Evolutionary conservation across 2,329 filamentous ascomycete genomes (phyloP).

Genomic region (Monilinia fructigena): DNA sequence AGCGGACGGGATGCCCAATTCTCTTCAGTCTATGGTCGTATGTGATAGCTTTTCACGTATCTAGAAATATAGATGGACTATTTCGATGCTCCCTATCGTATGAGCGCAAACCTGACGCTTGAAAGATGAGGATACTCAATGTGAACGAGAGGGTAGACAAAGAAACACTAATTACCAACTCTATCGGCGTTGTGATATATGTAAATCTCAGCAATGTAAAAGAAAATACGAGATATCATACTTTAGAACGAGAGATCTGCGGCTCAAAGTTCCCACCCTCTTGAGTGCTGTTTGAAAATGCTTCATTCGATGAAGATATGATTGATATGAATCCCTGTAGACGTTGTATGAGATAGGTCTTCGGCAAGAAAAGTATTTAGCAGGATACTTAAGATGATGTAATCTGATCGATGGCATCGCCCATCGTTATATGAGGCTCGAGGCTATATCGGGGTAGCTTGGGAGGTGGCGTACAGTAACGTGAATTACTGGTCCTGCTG

Average conservation of each 20-base stretch:
- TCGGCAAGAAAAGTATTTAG: neutral
- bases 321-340: neutral
- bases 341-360: neutral
- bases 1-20: too few species aligned
- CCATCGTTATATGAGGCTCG: neutral
- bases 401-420: neutral
- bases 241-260: neutral
- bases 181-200: neutral
- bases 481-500: neutral
- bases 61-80: too few species aligned
- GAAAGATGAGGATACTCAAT: too few species aligned
- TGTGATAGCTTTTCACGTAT: too few species aligned
- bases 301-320: neutral
- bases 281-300: neutral
- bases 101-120: too few species aligned
- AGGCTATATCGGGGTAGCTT: neutral
- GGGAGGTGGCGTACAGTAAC: neutral
- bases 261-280: neutral
- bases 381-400: neutral
- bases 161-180: neutral
- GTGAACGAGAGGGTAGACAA: neutral
- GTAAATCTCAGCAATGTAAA: neutral
- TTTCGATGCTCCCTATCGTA: too few species aligned
- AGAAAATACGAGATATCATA: neutral
- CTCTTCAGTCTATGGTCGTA: too few species aligned